These are phyloP conservation scores for Boletus reticulatus DNA, from an alignment of 768 basidiomycete species.

Conservation along the genomic window DNA sequence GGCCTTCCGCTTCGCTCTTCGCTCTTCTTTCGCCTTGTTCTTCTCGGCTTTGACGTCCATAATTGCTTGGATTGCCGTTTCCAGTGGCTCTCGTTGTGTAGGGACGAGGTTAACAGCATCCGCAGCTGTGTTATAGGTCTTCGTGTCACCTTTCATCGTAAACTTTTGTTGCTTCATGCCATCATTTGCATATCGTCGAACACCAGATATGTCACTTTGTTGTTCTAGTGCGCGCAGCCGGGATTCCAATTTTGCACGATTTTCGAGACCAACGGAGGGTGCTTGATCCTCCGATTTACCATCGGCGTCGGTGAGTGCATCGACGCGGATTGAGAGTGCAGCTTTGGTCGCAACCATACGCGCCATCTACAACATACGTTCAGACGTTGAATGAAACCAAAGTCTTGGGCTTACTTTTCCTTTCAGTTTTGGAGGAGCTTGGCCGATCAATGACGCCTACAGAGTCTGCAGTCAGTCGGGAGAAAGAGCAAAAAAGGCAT, in stretches of 20 bases:
- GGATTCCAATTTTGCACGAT: constrained; percentile 93
- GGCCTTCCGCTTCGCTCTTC: constrained; percentile 60
- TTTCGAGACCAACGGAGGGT: constrained; percentile 87
- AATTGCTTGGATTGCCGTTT: constrained; percentile 70
- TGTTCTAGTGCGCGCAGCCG: constrained; percentile 87
- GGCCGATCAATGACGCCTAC: constrained; percentile 92
- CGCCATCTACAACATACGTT: constrained; percentile 68
- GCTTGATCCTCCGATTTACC: constrained; percentile 82
- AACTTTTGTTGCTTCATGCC: constrained; percentile 75
- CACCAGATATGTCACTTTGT: constrained; percentile 69
- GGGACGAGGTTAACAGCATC: constrained; percentile 83
- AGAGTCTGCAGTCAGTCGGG: constrained; percentile 2
- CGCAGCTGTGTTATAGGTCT: constrained; percentile 82
- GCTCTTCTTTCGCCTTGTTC: constrained; percentile 75
- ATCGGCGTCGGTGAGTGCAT: constrained; percentile 91
- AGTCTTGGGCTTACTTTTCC: constrained; percentile 64
- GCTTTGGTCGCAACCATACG: constrained; percentile 99
- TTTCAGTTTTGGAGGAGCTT: constrained; percentile 97
- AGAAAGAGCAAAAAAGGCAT: background rate
- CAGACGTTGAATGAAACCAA: background rate
- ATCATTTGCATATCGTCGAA: constrained; percentile 61
- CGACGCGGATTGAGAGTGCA: constrained; percentile 94
- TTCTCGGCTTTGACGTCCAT: constrained; percentile 88
- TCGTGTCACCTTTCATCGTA: constrained; percentile 75
- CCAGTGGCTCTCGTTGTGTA: constrained; percentile 81